phyloP scores from a whole-genome alignment of 495 filamentous ascomycete genomes.

The Penicillium flavigenum region DNA sequence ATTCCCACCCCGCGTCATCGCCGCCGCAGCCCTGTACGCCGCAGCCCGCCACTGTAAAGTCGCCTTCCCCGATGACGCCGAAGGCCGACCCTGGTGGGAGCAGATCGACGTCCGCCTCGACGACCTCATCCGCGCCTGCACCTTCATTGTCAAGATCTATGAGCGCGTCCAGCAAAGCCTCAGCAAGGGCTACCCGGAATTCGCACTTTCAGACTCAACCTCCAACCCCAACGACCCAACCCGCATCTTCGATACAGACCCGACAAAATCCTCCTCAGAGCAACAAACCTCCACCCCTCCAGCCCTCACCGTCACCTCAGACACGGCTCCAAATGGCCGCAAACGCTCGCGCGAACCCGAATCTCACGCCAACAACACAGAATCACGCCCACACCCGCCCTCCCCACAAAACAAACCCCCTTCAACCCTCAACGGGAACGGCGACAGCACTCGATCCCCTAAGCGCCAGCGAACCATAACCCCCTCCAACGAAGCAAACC shows the following conservation, averaged over 20 bases:
- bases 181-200: conserved; percentile 44
- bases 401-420: conserved; percentile 6
- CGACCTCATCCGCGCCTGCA: conserved; percentile 64
- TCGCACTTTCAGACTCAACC: conserved; percentile 26
- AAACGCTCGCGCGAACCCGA: conserved; percentile 50
- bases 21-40: conserved; percentile 83
- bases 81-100: conserved; percentile 88
- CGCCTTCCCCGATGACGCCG: conserved; percentile 67
- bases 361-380: conserved; percentile 18
- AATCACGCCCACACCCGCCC: conserved; percentile 3
- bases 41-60: conserved; percentile 68
- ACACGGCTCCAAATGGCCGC: conserved; percentile 30
- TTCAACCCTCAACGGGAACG: conserved; percentile 31
- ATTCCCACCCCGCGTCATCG: conserved; percentile 73
- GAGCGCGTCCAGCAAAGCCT: conserved; percentile 56
- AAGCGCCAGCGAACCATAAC: conserved; percentile 44
- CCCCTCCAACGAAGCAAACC: conserved; percentile 12
- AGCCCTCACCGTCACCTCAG: conserved; percentile 23
- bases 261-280: conserved; percentile 12
- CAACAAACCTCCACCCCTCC: conserved; percentile 12
- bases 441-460: conserved; percentile 30
- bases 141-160: conserved; percentile 72
- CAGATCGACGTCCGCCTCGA: conserved; percentile 60
- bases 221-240: conserved; percentile 30
- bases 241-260: conserved; percentile 29